Base-by-base conservation (phyloP, 495 filamentous ascomycete species). In the Penicillium nucicola region DNA sequence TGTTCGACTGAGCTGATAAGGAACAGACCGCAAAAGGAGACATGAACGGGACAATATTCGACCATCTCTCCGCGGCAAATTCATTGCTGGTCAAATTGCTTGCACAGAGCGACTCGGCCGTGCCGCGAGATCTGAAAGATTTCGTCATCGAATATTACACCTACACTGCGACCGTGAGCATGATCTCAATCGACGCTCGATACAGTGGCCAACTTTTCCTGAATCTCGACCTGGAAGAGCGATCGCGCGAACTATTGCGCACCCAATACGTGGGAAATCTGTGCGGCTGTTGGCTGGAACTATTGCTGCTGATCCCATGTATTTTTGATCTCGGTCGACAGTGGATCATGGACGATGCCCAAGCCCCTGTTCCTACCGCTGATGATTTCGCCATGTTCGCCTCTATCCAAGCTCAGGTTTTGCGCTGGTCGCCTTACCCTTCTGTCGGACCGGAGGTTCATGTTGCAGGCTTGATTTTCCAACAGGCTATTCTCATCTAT, bases 61-160 rank as follows among this genome's bases (percentile, higher is more conserved):
- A 71, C 42, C 68, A 71, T 43, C 33, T 71, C 1, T 64, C 68
- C 0, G 68, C 68, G 0, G 68, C 68, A 4, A 64, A 71, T 18
- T 61, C 68, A 1, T 49, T 71, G 0, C 48, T 71, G 3, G 53
- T 67, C 8, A 68, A 66, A 13, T 48, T 71, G 3, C 57, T 71
- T 4, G 63, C 55, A 2, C 61, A 64, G 14, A 68, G 64, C 17
- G 66, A 71, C 32, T 31, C 64, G 0, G 62, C 68, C 0, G 64
- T 71, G 0, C 66, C 68, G 0, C 56, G 62, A 32, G 66, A 69
- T n/a, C 48, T 71, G 4, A 69, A 69, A 56, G 64, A 67, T 28
- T 71, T 71, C 31, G 68, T 71, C 8, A 65, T 69, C 15, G 68
- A 71, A 52, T 71, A 71, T 39, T 71, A 71, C 50, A 63, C 62